Conservation (phyloP, 257 asterid species). For the Mentha longifolia region DNA sequence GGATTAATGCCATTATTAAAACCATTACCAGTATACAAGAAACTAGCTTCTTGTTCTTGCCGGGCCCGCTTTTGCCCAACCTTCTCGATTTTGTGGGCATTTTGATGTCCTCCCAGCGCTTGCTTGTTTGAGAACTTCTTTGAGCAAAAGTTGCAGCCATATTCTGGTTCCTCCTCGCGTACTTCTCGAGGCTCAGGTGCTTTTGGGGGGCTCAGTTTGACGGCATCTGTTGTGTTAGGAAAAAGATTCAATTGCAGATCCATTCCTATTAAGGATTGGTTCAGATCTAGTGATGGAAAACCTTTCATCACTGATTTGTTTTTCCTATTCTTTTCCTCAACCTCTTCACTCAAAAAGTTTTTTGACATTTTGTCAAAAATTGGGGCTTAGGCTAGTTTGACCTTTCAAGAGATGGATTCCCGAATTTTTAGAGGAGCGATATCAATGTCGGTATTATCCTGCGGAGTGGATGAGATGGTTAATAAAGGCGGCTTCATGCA, state of each 20-base stretch:
- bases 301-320: neutral
- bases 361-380: conserved; percentile 2
- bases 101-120: conserved; percentile 44
- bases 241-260: conserved; percentile 3
- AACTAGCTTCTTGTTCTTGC: conserved; percentile 1
- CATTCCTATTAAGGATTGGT: conserved; percentile 19
- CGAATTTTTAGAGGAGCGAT: conserved; percentile 27
- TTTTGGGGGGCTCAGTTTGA: neutral
- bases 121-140: conserved; percentile 37
- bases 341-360: conserved; percentile 2
- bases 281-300: conserved; percentile 27
- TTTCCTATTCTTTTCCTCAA: conserved; percentile 25
- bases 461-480: conserved; percentile 1
- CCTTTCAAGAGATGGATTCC: conserved; percentile 18
- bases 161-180: conserved; percentile 24
- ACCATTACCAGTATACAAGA: neutral
- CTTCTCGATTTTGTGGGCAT: conserved; percentile 41
- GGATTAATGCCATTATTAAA: conserved; percentile 18
- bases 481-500: conserved; percentile 14
- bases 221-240: neutral
- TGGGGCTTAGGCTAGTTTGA: conserved; percentile 19
- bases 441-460: conserved; percentile 29
- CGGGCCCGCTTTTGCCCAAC: conserved; percentile 2
- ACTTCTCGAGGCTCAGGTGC: conserved; percentile 19
- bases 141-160: conserved; percentile 31